Evolutionary conservation across 441 rosid genomes (phyloP), one percentile per base, ranked within the genome.

Genomic region (Arabidopsis lyrata): DNA sequence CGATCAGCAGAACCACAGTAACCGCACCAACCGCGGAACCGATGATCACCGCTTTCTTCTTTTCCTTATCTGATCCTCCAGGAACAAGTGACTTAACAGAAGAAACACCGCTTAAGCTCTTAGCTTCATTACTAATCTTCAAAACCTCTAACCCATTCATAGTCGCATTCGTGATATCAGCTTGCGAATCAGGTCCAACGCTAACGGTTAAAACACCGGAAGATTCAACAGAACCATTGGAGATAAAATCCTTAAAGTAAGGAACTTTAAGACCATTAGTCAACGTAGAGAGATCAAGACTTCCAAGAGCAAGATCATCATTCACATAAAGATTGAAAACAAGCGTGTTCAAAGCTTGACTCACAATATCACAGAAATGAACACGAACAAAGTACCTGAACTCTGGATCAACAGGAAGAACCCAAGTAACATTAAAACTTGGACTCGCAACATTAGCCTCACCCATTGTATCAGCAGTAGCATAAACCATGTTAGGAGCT

Each of bases 381-480:
- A 83, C 85, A 63, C 99, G 93, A 62, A 95, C 91, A 29, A 95
- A 87, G 80, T 95, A 95, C 75, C 79, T 81, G 86, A 88, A 95
- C 48, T 76, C 85, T 24, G 88, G 92, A 55, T 89, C 83, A 18
- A 91, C 91, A 34, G 75, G 45, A 24, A 95, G 86, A 42, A 86
- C 93, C 99, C 99, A 95, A 41, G 98, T 90, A 2, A 95, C 83
- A 73, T 95, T 95, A 95, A 92, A 92, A 81, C 72, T 90, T 57
- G 74, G 74, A 36, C 38, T 79, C 38, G 96, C 62, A 5, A 90
- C 96, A 73, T 89, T 89, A 4, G 98, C 83, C 63, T 93, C 83
- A 27, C 86, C 89, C 99, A 95, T 95, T 69, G 86, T 81, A 66
- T 88, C 95, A 47, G 99, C 95, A 13, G 97, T 86, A 5, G 97